These are phyloP conservation scores for Rosa rugosa DNA, from an alignment of 306 rosid species.

Conservation along the genomic window DNA sequence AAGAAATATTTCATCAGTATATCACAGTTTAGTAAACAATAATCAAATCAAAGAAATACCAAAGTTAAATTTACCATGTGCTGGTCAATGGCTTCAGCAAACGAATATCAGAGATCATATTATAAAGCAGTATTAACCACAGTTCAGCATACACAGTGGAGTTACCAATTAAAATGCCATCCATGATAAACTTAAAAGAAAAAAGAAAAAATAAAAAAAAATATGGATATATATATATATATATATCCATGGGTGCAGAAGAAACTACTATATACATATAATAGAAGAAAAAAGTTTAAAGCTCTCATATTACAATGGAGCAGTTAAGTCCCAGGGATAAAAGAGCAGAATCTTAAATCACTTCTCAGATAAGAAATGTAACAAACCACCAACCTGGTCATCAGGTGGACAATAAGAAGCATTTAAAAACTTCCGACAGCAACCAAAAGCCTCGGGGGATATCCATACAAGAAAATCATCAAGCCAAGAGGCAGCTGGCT, in stretches of 20 bases:
- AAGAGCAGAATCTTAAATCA: conserved; percentile 3
- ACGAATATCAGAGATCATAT: not conserved
- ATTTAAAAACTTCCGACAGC: conserved; percentile 87
- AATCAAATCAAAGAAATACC: not conserved
- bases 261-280: not conserved
- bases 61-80: not conserved
- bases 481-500: conserved; percentile 99
- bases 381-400: conserved; percentile 71
- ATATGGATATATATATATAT: no score
- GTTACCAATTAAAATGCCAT: not conserved
- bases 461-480: conserved; percentile 98
- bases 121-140: conserved; percentile 10
- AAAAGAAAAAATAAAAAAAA: not conserved
- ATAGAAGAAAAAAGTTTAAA: not conserved
- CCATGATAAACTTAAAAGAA: not conserved
- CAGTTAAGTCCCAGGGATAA: conserved; percentile 15
- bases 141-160: not conserved
- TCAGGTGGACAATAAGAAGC: conserved; percentile 96
- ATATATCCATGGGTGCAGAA: not conserved
- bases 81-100: not conserved
- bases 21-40: conserved; percentile 23
- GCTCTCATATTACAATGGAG: not conserved
- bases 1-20: conserved; percentile 33
- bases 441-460: conserved; percentile 98
- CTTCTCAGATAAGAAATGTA: conserved; percentile 13